These are phyloP conservation scores for Prunus yedoensis DNA, from an alignment of 331 rosid genomes.

Conservation along the genomic window DNA sequence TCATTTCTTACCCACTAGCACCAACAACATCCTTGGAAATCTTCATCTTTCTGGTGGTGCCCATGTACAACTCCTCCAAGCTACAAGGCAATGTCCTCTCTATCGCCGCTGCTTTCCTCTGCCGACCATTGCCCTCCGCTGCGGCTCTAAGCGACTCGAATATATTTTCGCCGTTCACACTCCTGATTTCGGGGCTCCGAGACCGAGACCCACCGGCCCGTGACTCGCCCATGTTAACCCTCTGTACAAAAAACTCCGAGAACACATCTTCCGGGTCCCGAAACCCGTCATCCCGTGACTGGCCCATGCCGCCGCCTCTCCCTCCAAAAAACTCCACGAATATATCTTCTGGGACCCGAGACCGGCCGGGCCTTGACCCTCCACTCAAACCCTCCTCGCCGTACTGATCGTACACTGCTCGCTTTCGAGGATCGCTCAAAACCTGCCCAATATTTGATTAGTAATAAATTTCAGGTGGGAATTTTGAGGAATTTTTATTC, in stretches of 20 bases:
- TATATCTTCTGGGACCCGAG: conserved; percentile 8
- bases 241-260: background rate
- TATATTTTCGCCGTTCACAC: background rate
- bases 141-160: conserved; percentile 41
- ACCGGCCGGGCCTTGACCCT: conserved; percentile 47
- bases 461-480: background rate
- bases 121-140: conserved; percentile 21
- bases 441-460: conserved; percentile 37
- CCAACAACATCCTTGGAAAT: conserved; percentile 80
- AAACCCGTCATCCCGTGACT: background rate
- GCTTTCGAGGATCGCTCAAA: conserved; percentile 79
- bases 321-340: background rate
- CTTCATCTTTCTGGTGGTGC: conserved; percentile 85
- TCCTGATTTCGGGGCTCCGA: too few relatives aligned
- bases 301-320: background rate
- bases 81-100: conserved; percentile 65
- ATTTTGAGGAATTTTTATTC: background rate
- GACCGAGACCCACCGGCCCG: too few relatives aligned
- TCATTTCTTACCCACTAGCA: conserved; percentile 51
- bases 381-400: conserved; percentile 91
- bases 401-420: conserved; percentile 80
- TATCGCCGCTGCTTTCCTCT: conserved; percentile 64
- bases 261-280: too few relatives aligned
- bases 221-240: too few relatives aligned
- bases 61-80: conserved; percentile 85